These are phyloP conservation scores for Gynostemma pentaphyllum DNA, from an alignment of 306 rosid species.

Conservation along the genomic window DNA sequence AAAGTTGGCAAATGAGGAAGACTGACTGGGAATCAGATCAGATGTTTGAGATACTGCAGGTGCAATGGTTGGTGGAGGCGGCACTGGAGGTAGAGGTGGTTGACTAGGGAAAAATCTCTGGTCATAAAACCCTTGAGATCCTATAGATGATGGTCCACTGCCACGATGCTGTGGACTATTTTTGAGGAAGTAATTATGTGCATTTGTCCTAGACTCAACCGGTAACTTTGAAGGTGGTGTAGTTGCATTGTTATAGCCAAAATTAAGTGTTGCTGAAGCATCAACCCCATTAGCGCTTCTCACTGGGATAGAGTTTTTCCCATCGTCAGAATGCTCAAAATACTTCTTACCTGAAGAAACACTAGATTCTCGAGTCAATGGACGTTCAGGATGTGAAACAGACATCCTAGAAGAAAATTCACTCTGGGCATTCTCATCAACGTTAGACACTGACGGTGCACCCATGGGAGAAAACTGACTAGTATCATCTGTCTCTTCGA, in stretches of 20 bases:
- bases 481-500: constrained; percentile 82
- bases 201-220: constrained; percentile 40
- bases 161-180: constrained; percentile 61
- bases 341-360: constrained; percentile 81
- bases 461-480: constrained; percentile 59
- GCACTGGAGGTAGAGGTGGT: constrained; percentile 96
- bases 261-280: constrained; percentile 28
- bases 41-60: constrained; percentile 48
- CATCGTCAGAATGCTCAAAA: constrained; percentile 67
- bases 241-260: constrained; percentile 40
- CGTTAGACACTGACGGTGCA: constrained; percentile 47
- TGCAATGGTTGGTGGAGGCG: constrained; percentile 61
- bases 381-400: constrained; percentile 60
- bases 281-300: constrained; percentile 55
- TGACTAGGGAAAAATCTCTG: constrained; percentile 65
- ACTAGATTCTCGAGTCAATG: constrained; percentile 71
- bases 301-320: constrained; percentile 33
- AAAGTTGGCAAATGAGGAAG: constrained; percentile 49
- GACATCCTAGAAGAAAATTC: constrained; percentile 94
- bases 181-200: constrained; percentile 48
- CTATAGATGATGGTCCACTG: constrained; percentile 35
- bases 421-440: constrained; percentile 69
- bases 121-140: constrained; percentile 74
- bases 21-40: constrained; percentile 50
- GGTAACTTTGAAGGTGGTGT: constrained; percentile 45